Percentiles rank a stretch among this genome's conserved stretches.
Evolutionary conservation across 2,329 filamentous ascomycete genomes (phyloP).

Genomic region (Calonectria naviculata): DNA sequence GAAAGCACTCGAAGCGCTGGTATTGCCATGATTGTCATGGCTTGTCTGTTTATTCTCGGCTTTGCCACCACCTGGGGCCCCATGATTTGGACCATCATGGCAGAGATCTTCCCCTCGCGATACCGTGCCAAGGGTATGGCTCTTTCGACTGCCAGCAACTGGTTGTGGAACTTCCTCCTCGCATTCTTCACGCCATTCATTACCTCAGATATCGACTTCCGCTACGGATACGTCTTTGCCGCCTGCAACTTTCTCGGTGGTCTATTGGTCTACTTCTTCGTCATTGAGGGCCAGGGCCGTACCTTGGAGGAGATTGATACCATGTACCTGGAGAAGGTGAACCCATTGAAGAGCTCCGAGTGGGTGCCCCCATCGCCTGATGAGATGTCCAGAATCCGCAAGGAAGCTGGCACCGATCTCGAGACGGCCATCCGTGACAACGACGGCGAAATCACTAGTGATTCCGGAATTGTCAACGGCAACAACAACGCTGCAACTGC

Average conservation of each 20-base stretch:
- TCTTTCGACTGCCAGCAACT: slow-evolving; percentile 70
- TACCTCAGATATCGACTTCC: slow-evolving; percentile 75
- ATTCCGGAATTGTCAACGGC: not conserved
- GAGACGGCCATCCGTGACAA: slow-evolving; percentile 33
- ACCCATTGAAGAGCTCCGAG: slow-evolving; percentile 69
- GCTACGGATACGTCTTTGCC: slow-evolving; percentile 82
- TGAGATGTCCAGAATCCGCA: slow-evolving; percentile 55
- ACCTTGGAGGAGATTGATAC: slow-evolving; percentile 84
- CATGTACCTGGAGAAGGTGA: slow-evolving; percentile 76
- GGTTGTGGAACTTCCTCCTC: slow-evolving; percentile 80
- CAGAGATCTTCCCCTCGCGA: slow-evolving; percentile 72
- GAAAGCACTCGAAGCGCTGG: slow-evolving; percentile 56
- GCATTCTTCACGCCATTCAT: slow-evolving; percentile 87
- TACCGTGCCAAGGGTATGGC: slow-evolving; percentile 72
- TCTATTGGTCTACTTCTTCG: slow-evolving; percentile 79
- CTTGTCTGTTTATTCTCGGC: slow-evolving; percentile 71
- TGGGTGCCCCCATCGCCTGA: slow-evolving; percentile 61
- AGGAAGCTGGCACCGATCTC: slow-evolving; percentile 53
- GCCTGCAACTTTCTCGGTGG: slow-evolving; percentile 75
- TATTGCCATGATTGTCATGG: slow-evolving; percentile 71
- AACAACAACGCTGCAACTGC: not conserved
- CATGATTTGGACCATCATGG: slow-evolving; percentile 72
- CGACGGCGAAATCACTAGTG: not conserved
- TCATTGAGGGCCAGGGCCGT: slow-evolving; percentile 79
- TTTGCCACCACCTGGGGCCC: slow-evolving; percentile 77